Percentiles rank a stretch among this genome's conserved stretches.
phyloP scores from a whole-genome alignment of 176 grass and related monocot species.

The Oryza brachyantha region DNA sequence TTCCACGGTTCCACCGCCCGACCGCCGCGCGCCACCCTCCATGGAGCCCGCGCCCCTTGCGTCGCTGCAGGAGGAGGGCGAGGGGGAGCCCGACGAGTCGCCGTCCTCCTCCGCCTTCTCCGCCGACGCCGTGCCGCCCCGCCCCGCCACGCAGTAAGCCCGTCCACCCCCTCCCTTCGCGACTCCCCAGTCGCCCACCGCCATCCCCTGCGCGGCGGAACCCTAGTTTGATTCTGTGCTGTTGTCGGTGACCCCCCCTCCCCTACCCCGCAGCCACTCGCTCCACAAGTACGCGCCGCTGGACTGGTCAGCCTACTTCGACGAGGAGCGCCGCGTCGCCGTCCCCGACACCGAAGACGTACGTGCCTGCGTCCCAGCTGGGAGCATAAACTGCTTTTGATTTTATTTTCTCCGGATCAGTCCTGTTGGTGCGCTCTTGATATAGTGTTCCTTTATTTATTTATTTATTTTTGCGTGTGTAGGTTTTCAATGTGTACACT shows the following conservation, averaged over 20 bases:
- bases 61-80: constrained; percentile 52
- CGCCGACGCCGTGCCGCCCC: constrained; percentile 59
- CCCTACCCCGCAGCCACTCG: constrained; percentile 68
- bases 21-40: background rate
- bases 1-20: too few relatives aligned
- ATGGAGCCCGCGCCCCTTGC: constrained; percentile 76
- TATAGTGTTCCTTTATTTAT: background rate
- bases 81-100: constrained; percentile 19
- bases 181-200: too few relatives aligned
- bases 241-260: background rate
- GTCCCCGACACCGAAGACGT: constrained; percentile 77
- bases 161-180: background rate
- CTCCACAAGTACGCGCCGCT: constrained; percentile 78
- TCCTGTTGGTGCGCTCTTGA: constrained; percentile 25
- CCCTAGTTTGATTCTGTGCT: background rate
- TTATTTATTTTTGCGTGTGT: background rate
- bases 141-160: constrained; percentile 83
- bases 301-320: constrained; percentile 85
- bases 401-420: background rate
- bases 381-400: background rate
- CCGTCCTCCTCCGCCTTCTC: constrained; percentile 41
- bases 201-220: background rate
- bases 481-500: constrained; percentile 86
- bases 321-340: constrained; percentile 74
- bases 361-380: constrained; percentile 32